These are phyloP conservation scores for Endothia cerciana DNA, from an alignment of 2,329 filamentous ascomycete genomes.

Conservation along the genomic window DNA sequence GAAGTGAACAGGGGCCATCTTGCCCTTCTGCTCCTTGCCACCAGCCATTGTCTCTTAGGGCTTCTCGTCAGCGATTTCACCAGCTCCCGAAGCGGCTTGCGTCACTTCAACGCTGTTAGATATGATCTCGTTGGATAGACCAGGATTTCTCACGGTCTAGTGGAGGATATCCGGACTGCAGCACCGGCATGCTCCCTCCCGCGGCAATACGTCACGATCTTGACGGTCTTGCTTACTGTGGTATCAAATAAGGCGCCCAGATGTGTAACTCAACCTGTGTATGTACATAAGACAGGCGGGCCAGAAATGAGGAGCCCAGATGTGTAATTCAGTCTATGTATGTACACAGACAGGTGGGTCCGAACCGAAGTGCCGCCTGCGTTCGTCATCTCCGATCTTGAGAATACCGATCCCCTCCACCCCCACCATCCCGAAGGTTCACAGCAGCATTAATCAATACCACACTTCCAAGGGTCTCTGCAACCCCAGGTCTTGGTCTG, in stretches of 20 bases:
- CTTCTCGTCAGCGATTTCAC: not conserved
- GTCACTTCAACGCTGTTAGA: not conserved
- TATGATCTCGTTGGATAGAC: not conserved
- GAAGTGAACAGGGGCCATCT: constrained; percentile 61
- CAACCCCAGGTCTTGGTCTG: constrained; percentile 10
- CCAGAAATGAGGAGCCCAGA: not conserved
- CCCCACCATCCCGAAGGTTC: constrained; percentile 26
- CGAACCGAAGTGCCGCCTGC: too few species aligned
- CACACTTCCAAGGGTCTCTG: not conserved
- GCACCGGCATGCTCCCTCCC: not conserved
- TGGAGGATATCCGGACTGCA: not conserved
- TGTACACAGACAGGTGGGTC: too few species aligned
- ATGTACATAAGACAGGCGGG: not conserved
- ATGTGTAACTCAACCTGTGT: not conserved
- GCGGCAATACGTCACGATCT: not conserved
- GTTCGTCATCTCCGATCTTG: not conserved
- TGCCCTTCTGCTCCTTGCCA: constrained; percentile 14
- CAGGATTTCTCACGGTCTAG: not conserved
- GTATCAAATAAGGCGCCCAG: not conserved
- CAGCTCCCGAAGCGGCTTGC: not conserved
- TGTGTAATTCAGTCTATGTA: too few species aligned
- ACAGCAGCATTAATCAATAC: not conserved
- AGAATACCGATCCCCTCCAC: constrained; percentile 3
- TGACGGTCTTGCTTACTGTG: not conserved
- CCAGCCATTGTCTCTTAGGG: constrained; percentile 1